Evolutionary conservation across 179 eudicot genomes (phyloP), one percentile per base, ranked within the genome.

Genomic region (Amaranthus tricolor): DNA sequence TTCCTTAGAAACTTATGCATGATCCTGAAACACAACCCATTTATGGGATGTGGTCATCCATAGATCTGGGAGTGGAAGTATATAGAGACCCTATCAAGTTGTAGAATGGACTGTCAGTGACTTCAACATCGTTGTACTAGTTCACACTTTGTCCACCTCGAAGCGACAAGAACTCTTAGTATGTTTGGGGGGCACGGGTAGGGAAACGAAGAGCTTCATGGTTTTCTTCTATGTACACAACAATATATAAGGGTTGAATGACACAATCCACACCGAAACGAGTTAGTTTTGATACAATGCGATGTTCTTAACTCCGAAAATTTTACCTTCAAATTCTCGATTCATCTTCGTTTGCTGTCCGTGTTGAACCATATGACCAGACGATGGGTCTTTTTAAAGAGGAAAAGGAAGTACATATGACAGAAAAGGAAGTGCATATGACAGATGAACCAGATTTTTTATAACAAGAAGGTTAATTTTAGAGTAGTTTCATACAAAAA

Each of bases 101-200:
- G 84, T 78, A 49, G 90, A 90, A 77, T 90, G 93, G 93, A 86
- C 93, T 2, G 81, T 90, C 7, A 84, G 84, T 51, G 86, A 90
- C 81, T 90, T 89, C 49, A 83, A 90, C 80, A 85, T 90, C 66
- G 44, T 79, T 62, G 65, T 68, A 2, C 78, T 74, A 12, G 13
- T 6, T 0, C 54, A 51, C 7, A 3, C 53, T 59, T 58, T 20
- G 57, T 65, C 54, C 54, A 9, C 1, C 7, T 16, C 14, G 5
- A 14, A 20, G 8, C n/a, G 7, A 69, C 43, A 54, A 52, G 13
- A 61, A 24, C 65, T 20, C 3, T 4, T 17, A 9, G 14, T 59
- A 59, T 20, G 9, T 59, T 20, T 40, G 19, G 5, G 5, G 21
- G 24, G 19, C 61, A n/a, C 5, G 20, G 31, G 1, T 24, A 24